Evolutionary conservation across 2,329 filamentous ascomycete genomes (phyloP).

Genomic region (Beauveria rudraprayagi): DNA sequence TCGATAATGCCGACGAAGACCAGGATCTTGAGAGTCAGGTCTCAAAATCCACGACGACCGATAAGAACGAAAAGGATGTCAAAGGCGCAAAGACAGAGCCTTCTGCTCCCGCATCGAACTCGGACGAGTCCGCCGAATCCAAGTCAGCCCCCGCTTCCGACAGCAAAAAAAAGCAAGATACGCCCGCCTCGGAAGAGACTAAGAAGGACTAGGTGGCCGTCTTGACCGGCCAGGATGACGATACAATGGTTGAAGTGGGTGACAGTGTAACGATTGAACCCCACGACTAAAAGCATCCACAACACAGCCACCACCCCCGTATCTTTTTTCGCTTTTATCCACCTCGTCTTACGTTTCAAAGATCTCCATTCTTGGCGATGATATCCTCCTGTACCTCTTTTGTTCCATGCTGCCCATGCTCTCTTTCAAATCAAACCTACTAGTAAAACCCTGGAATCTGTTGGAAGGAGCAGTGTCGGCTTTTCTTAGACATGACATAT

Average conservation of each 20-base stretch:
- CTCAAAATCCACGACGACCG: constrained; percentile 43
- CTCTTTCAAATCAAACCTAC: not conserved
- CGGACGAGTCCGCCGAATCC: constrained; percentile 11
- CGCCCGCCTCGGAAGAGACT: constrained; percentile 18
- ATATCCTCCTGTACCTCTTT: constrained; percentile 8
- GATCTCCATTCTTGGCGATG: constrained; percentile 6
- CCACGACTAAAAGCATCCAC: not conserved
- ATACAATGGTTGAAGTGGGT: constrained; percentile 14
- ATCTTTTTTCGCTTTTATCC: constrained; percentile 8
- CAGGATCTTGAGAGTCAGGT: constrained; percentile 82
- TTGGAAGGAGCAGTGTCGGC: constrained; percentile 6
- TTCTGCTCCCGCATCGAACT: constrained; percentile 8
- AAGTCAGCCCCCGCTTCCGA: constrained; percentile 1
- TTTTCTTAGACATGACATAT: constrained; percentile 7
- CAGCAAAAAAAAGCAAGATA: not conserved
- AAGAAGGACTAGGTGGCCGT: constrained; percentile 31
- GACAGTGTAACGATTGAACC: constrained; percentile 10
- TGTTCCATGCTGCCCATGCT: not conserved
- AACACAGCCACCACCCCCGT: not conserved
- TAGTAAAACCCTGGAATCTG: not conserved
- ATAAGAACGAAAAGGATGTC: constrained; percentile 14
- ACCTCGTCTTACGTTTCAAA: not conserved
- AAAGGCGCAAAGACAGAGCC: constrained; percentile 15
- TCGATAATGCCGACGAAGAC: constrained; percentile 78
- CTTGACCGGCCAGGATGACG: constrained; percentile 11